Evolutionary conservation across 352 stramenopile genomes (phyloP), one percentile per base, ranked within the genome.

Genomic region (Phytophthora colocasiae): DNA sequence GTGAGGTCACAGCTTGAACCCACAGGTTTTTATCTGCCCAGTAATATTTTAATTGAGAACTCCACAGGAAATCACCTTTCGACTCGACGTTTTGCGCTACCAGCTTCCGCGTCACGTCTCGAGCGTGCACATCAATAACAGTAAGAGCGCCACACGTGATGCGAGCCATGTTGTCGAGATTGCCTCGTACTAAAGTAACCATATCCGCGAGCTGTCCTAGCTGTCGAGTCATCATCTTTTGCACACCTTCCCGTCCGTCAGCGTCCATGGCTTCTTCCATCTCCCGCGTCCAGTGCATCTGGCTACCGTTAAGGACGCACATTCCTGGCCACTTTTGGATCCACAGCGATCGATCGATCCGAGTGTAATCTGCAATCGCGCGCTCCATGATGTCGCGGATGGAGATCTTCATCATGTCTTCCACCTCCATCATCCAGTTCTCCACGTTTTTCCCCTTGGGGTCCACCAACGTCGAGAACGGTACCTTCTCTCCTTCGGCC

Each of bases 121-220:
- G 91, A 12, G 96, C 96, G 58, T 99, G 96, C n/a, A 99, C 96
- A 62, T 98, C 94, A 41, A 98, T 98, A 55, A 98, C 96, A 0
- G 93, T 97, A 10, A 98, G 68, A 1, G 95, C 92, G 4, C 93
- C 92, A 31, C 97, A 90, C 12, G 90, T 97, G 31, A 96, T 96
- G 1, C 90, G 78, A 45, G 92, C 80, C 72, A 92, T 87, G 29
- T 87, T 91, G 41, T 92, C 90, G 17, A 98, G 71, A 41, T 98
- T 90, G 1, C 91, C 92, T 38, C 94, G 80, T 17, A 98, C 95
- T 9, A 98, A 78, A 44, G 84, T 87, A 31, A 98, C 94, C 92
- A 98, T 98, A 58, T 98, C 94, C 5, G 93, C 84, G 4, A 98
- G 80, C 53, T 98, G 95, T 0, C 75, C 78, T 5, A 98, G 67